A percentile compares a stretch with the other conserved stretches of the same genome.
phyloP scores from a whole-genome alignment of 2,329 filamentous ascomycete species.

The Cladosporium colombiae region DNA sequence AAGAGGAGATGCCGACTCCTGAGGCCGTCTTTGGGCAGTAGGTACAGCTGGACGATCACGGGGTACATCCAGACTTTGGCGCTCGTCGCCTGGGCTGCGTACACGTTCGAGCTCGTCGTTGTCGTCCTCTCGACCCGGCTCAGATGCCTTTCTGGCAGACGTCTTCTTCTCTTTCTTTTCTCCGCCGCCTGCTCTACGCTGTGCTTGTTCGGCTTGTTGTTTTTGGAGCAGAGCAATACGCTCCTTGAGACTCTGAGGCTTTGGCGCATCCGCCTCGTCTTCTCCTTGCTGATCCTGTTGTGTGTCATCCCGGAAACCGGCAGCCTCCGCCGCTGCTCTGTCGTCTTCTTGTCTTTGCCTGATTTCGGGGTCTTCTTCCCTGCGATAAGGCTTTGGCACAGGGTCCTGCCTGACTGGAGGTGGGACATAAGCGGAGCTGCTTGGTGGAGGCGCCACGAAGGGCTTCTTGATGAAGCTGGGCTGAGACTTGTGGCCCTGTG shows the following conservation, averaged over 20 bases:
- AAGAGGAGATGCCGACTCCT: conserved; percentile 40
- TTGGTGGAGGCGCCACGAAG: conserved; percentile 92
- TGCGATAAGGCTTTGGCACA: conserved; percentile 73
- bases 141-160: conserved; percentile 61
- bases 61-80: conserved; percentile 42
- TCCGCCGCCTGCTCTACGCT: conserved; percentile 74
- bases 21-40: conserved; percentile 37
- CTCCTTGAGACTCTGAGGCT: conserved; percentile 91
- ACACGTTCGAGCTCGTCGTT: conserved; percentile 41
- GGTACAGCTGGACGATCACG: conserved; percentile 41
- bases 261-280: conserved; percentile 76
- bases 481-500: conserved; percentile 59
- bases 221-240: conserved; percentile 91
- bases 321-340: conserved; percentile 66
- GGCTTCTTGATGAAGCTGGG: conserved; percentile 82
- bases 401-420: conserved; percentile 66
- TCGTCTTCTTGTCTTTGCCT: conserved; percentile 65
- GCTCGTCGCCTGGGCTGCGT: conserved; percentile 33
- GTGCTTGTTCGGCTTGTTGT: conserved; percentile 87
- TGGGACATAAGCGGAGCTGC: conserved; percentile 86
- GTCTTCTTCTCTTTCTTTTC: conserved; percentile 82
- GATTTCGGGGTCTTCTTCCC: conserved; percentile 78
- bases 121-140: conserved; percentile 43
- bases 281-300: conserved; percentile 51
- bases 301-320: conserved; percentile 53